Percentiles rank a stretch among this genome's conserved stretches.
phyloP scores from a whole-genome alignment of 768 basidiomycete species.

The Pleurotus tuber-regium region DNA sequence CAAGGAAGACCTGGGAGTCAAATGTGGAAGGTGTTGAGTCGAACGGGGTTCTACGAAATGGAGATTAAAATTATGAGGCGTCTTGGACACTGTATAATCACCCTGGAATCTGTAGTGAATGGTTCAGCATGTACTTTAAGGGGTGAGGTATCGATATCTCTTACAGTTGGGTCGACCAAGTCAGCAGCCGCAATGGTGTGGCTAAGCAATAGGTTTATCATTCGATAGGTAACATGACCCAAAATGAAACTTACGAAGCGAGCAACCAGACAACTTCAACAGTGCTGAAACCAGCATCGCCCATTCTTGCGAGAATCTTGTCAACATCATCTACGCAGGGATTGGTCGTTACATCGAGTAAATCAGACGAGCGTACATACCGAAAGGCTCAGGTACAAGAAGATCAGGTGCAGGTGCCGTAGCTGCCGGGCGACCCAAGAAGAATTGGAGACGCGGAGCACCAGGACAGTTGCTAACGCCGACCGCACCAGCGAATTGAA shows the following conservation, averaged over 20 bases:
- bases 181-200: conserved; percentile 29
- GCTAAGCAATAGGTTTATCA: background rate
- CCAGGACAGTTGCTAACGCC: conserved; percentile 41
- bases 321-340: background rate
- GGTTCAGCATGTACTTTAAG: background rate
- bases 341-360: background rate
- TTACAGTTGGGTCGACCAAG: conserved; percentile 27
- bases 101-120: conserved; percentile 12
- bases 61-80: too few relatives aligned
- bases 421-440: conserved; percentile 34
- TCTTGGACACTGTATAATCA: too few relatives aligned
- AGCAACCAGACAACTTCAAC: conserved; percentile 35
- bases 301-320: conserved; percentile 20
- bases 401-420: conserved; percentile 28
- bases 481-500: conserved; percentile 46
- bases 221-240: background rate
- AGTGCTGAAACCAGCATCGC: conserved; percentile 32
- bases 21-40: conserved; percentile 20
- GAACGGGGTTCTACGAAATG: conserved; percentile 21
- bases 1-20: conserved; percentile 21
- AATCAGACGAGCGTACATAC: conserved; percentile 12
- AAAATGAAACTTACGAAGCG: conserved; percentile 22
- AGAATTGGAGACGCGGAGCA: conserved; percentile 40
- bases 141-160: background rate
- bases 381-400: conserved; percentile 28